Evolutionary conservation across 2,329 filamentous ascomycete species (phyloP).

Genomic region (Phoma herbarum): DNA sequence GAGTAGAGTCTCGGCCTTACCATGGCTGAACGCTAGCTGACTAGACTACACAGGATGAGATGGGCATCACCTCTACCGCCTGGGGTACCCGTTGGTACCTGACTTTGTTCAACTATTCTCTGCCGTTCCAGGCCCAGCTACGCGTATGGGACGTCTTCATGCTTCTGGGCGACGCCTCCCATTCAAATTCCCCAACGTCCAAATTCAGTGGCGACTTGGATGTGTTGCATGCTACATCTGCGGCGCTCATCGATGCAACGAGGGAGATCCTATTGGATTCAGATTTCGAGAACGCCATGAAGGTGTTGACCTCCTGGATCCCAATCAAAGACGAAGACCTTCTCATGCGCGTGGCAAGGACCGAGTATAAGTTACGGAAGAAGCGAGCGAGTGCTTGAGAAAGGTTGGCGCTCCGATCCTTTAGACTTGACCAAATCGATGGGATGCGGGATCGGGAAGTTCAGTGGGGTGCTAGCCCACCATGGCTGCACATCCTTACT

Average conservation of each 20-base stretch:
- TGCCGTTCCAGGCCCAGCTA: slow-evolving; percentile 92
- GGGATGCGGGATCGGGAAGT: slow-evolving; percentile 26
- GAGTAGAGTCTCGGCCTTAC: slow-evolving; percentile 49
- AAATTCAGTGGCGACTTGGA: slow-evolving; percentile 73
- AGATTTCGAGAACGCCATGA: slow-evolving; percentile 98
- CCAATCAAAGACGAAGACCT: slow-evolving; percentile 93
- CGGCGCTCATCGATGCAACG: slow-evolving; percentile 89
- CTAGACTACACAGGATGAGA: slow-evolving; percentile 65
- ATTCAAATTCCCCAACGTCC: slow-evolving; percentile 53
- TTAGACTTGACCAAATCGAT: slow-evolving; percentile 18
- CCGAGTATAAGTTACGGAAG: slow-evolving; percentile 81
- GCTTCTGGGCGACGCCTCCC: slow-evolving; percentile 77
- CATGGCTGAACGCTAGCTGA: slow-evolving; percentile 29
- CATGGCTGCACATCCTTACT: slow-evolving; percentile 28
- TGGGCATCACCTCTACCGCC: slow-evolving; percentile 85
- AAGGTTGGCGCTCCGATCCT: slow-evolving; percentile 24
- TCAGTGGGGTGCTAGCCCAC: slow-evolving; percentile 19
- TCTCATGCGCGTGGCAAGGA: slow-evolving; percentile 86
- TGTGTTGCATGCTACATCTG: slow-evolving; percentile 86
- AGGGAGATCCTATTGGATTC: slow-evolving; percentile 87
- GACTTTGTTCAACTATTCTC: slow-evolving; percentile 95
- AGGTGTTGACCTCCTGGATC: slow-evolving; percentile 91
- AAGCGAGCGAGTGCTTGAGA: slow-evolving; percentile 53
- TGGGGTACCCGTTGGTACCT: slow-evolving; percentile 98
- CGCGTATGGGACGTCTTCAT: slow-evolving; percentile 99